Evolutionary conservation across 768 basidiomycete genomes (phyloP).

Genomic region (Panaeolus cyanescens): DNA sequence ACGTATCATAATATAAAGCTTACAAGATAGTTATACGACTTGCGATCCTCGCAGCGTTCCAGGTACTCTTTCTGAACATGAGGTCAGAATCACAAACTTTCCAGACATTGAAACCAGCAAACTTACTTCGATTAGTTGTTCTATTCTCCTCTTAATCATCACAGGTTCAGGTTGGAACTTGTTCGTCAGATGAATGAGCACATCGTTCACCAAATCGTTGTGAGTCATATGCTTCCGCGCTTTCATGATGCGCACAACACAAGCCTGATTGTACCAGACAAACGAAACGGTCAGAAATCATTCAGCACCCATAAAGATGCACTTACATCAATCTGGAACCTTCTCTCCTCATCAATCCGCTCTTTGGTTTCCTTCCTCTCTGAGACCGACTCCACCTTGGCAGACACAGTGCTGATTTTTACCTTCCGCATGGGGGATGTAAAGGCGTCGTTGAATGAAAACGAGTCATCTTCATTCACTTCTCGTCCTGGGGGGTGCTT

Average conservation of each 20-base stretch:
- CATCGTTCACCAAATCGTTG: conserved; percentile 88
- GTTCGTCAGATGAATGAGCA: conserved; percentile 78
- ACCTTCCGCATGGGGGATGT: conserved; percentile 82
- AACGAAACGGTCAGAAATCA: conserved; percentile 2
- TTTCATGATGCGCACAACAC: conserved; percentile 98
- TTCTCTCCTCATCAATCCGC: conserved; percentile 89
- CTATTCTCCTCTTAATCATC: conserved; percentile 91
- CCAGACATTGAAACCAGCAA: background rate
- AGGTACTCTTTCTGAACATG: conserved; percentile 85
- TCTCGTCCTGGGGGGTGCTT: conserved; percentile 91
- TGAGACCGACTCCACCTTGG: conserved; percentile 82
- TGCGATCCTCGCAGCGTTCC: conserved; percentile 85
- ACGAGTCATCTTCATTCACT: conserved; percentile 71
- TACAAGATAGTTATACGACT: conserved; percentile 83
- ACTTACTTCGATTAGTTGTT: conserved; percentile 88
- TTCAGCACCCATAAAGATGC: conserved; percentile 11
- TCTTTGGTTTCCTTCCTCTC: conserved; percentile 91
- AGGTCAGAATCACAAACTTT: conserved; percentile 1
- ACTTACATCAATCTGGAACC: conserved; percentile 85
- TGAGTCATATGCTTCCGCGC: conserved; percentile 88
- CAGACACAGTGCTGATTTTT: conserved; percentile 89
- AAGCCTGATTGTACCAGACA: conserved; percentile 60
- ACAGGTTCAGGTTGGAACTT: conserved; percentile 88
- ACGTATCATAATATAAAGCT: conserved; percentile 11
- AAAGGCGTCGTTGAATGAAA: conserved; percentile 89